These are phyloP conservation scores for Megacollybia marginata DNA, from an alignment of 768 basidiomycete genomes.

Conservation along the genomic window DNA sequence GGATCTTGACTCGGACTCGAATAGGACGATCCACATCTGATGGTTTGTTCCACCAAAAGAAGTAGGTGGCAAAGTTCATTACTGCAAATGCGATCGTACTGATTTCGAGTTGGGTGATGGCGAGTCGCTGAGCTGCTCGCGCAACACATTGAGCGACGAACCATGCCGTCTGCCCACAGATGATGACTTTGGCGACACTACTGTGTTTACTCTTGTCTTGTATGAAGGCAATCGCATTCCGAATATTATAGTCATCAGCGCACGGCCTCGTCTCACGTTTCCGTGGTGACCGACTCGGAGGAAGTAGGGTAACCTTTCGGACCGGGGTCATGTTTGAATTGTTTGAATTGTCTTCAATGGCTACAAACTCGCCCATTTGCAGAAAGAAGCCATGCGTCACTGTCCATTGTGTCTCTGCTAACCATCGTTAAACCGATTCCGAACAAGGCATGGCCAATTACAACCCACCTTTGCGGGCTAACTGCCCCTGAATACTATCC, in stretches of 20 bases:
- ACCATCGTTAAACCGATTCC: background rate
- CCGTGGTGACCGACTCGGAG: no score
- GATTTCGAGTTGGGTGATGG: constrained; percentile 11
- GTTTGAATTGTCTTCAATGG: background rate
- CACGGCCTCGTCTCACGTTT: no score
- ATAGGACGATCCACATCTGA: constrained; percentile 15
- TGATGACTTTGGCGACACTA: background rate
- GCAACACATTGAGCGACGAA: constrained; percentile 8
- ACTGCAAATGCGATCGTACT: constrained; percentile 8
- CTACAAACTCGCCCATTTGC: background rate
- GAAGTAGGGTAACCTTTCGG: no score
- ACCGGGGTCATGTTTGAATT: background rate
- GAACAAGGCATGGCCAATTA: background rate
- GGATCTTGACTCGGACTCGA: background rate
- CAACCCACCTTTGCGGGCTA: no score
- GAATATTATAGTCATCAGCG: background rate
- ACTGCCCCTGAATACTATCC: no score
- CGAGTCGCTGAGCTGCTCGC: background rate
- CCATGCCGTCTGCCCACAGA: constrained; percentile 7
- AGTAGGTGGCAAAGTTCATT: constrained; percentile 20
- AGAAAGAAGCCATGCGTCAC: background rate
- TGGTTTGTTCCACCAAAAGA: constrained; percentile 30
- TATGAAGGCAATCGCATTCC: background rate
- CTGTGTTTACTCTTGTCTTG: constrained; percentile 6
- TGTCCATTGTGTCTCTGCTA: background rate